phyloP scores from a whole-genome alignment of 176 grass and related monocot genomes.

The Miscanthus lutarioriparius region DNA sequence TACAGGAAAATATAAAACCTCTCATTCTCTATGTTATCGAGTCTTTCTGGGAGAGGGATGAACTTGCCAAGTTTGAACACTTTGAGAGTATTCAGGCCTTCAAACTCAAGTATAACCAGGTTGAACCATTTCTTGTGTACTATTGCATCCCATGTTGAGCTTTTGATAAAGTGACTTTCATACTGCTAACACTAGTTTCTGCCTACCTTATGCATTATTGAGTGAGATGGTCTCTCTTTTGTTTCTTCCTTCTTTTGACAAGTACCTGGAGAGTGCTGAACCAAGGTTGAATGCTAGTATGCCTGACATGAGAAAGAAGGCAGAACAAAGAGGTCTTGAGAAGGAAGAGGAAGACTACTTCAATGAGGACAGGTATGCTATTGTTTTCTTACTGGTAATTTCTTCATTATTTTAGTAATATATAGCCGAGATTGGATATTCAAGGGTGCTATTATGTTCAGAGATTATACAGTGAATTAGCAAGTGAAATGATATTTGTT shows the following conservation, averaged over 20 bases:
- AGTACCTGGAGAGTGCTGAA: constrained; percentile 79
- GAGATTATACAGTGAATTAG: not conserved
- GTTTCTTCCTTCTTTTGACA: constrained; percentile 32
- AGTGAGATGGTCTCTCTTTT: constrained; percentile 31
- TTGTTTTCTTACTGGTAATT: constrained; percentile 9
- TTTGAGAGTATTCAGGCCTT: constrained; percentile 83
- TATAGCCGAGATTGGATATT: constrained; percentile 5
- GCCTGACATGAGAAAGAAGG: constrained; percentile 66
- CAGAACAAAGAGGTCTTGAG: constrained; percentile 88
- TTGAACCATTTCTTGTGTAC: constrained; percentile 40
- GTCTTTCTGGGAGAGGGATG: constrained; percentile 55
- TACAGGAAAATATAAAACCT: constrained; percentile 86
- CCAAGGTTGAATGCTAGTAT: constrained; percentile 48
- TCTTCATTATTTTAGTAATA: constrained; percentile 34
- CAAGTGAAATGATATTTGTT: constrained; percentile 26
- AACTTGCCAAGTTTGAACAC: constrained; percentile 73
- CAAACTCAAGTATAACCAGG: constrained; percentile 97
- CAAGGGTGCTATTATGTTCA: not conserved
- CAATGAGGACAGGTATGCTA: constrained; percentile 79
- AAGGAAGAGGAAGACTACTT: constrained; percentile 99
- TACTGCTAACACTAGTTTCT: constrained; percentile 4
- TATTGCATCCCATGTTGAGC: constrained; percentile 8
- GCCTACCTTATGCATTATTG: constrained; percentile 6
- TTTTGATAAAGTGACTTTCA: constrained; percentile 1
- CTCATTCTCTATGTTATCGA: constrained; percentile 76